Percentiles rank a stretch among this genome's conserved stretches.
phyloP scores from a whole-genome alignment of 139 green algal genomes.

The Asterochloris sp. region DNA sequence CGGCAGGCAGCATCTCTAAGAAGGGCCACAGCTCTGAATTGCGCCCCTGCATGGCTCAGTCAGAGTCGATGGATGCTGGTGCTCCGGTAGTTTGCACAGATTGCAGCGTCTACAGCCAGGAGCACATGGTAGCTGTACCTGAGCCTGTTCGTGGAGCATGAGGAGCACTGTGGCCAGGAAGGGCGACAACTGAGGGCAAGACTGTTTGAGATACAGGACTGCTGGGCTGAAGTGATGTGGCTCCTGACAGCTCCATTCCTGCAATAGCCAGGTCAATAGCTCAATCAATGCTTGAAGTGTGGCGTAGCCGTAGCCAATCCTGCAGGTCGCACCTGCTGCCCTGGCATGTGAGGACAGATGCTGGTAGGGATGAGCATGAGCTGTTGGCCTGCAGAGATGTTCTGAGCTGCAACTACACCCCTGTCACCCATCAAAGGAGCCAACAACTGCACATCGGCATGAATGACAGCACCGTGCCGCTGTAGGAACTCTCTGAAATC shows the following conservation, averaged over 20 bases:
- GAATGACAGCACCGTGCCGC: constrained; percentile 22
- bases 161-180: constrained; percentile 45
- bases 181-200: constrained; percentile 11
- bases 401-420: constrained; percentile 31
- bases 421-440: not conserved
- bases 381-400: constrained; percentile 48
- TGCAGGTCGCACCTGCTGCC: not conserved
- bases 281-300: too few species aligned
- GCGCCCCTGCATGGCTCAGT: not conserved
- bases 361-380: constrained; percentile 41
- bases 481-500: too few species aligned
- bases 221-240: not conserved
- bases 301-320: too few species aligned
- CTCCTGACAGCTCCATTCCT: too few species aligned
- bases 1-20: constrained; percentile 24
- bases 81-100: not conserved
- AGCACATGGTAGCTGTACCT: not conserved
- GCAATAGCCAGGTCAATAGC: too few species aligned
- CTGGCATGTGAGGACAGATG: constrained; percentile 22
- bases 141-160: constrained; percentile 43
- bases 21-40: not conserved
- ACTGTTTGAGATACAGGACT: not conserved
- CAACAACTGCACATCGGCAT: constrained; percentile 39
- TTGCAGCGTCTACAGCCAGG: not conserved
- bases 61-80: not conserved